These are phyloP conservation scores for Golubevia sp. DNA, from an alignment of 1,284 basidiomycete species.

Conservation along the genomic window DNA sequence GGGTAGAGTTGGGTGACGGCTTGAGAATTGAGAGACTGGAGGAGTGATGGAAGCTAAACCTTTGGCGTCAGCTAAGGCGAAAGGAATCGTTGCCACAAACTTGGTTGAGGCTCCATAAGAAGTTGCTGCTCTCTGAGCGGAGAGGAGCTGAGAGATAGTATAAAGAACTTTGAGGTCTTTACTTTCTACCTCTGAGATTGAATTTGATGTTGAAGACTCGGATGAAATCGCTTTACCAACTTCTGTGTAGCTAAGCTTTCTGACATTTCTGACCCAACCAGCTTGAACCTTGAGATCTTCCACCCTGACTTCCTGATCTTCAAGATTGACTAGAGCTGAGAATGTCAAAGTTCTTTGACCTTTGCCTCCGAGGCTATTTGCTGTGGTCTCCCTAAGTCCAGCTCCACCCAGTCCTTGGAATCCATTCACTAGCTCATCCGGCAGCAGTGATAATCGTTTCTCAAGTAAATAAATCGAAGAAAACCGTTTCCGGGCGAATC, in stretches of 20 bases:
- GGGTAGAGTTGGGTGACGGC: too few relatives aligned
- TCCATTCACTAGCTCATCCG: slow-evolving; percentile 64
- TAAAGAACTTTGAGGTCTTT: slow-evolving; percentile 64
- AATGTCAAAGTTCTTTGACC: slow-evolving; percentile 73
- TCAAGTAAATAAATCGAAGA: slow-evolving; percentile 46
- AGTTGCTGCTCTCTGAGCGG: slow-evolving; percentile 42
- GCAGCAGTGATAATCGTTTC: slow-evolving; percentile 62
- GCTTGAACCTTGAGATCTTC: slow-evolving; percentile 73
- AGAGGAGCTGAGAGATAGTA: slow-evolving; percentile 57
- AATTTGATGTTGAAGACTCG: slow-evolving; percentile 11
- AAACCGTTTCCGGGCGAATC: slow-evolving; percentile 26
- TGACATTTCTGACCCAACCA: slow-evolving; percentile 74
- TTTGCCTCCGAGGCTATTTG: slow-evolving; percentile 60
- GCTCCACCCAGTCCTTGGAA: slow-evolving; percentile 20
- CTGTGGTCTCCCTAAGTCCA: slow-evolving; percentile 18
- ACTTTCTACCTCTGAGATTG: slow-evolving; percentile 20
- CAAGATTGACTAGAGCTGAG: slow-evolving; percentile 72
- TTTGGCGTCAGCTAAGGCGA: not conserved
- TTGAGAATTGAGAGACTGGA: too few relatives aligned
- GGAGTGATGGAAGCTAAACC: not conserved
- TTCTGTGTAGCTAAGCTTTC: slow-evolving; percentile 72
- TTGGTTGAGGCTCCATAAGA: slow-evolving; percentile 39
- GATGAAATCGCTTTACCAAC: slow-evolving; percentile 63
- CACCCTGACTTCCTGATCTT: too few relatives aligned
- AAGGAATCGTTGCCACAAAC: slow-evolving; percentile 49